Evolutionary conservation across 2,329 filamentous ascomycete genomes (phyloP).

Genomic region (Aureobasidium pullulans): DNA sequence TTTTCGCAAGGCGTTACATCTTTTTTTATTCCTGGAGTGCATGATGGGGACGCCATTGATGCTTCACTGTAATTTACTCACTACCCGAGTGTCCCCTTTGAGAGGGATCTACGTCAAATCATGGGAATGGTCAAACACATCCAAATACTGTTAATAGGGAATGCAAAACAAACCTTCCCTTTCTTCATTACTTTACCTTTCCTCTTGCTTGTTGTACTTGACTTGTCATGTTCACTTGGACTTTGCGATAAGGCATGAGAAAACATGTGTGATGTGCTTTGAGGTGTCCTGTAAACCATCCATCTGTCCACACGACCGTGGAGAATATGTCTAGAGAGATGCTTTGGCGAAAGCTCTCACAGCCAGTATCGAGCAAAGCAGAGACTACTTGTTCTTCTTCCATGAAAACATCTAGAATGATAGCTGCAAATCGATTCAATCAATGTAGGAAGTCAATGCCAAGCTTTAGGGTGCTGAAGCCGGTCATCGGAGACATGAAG

Average conservation of each 20-base stretch:
- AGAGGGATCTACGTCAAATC: neutral
- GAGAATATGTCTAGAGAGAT: no score
- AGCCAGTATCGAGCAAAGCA: no score
- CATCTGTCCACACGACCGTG: no score
- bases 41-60: constrained; percentile 9
- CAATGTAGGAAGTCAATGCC: neutral
- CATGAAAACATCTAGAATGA: no score
- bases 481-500: constrained; percentile 4
- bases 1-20: constrained; percentile 5
- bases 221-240: no score
- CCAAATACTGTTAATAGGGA: constrained; percentile 7
- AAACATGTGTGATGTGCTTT: no score
- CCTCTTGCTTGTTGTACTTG: no score
- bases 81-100: neutral
- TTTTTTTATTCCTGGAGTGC: constrained; percentile 2
- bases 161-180: neutral
- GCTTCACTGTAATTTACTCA: constrained; percentile 8
- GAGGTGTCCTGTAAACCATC: no score
- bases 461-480: neutral
- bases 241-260: no score
- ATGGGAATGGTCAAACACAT: neutral
- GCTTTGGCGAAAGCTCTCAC: no score
- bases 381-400: no score
- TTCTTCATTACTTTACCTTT: neutral
- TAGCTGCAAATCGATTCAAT: neutral